Conservation (phyloP, 805 yeast species). For the Cyberlindnera misumaiensis region DNA sequence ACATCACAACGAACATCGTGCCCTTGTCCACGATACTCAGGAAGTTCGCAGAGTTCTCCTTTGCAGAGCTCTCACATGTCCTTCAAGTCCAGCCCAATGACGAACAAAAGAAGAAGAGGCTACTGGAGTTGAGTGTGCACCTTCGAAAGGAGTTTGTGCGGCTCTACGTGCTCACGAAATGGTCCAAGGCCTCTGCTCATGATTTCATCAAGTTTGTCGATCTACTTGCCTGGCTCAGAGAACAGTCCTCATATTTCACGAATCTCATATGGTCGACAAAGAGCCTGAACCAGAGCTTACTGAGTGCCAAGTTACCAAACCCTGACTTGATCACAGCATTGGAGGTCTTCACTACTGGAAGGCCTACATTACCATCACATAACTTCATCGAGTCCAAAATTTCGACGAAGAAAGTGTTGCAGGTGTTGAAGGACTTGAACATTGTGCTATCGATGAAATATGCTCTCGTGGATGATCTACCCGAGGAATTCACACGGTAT, state of each 20-base stretch:
- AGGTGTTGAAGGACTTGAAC: constrained; percentile 62
- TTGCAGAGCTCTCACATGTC: constrained; percentile 51
- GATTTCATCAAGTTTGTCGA: constrained; percentile 76
- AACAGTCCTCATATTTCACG: constrained; percentile 64
- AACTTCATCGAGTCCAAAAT: constrained; percentile 42
- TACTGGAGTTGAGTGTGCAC: constrained; percentile 61
- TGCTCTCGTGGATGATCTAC: constrained; percentile 58
- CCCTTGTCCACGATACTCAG: constrained; percentile 56
- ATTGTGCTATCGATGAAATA: constrained; percentile 66
- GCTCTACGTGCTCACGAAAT: constrained; percentile 78
- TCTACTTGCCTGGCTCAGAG: constrained; percentile 78
- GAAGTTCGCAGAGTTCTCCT: constrained; percentile 54
- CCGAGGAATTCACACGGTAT: constrained; percentile 57
- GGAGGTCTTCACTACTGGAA: constrained; percentile 73
- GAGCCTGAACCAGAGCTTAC: constrained; percentile 58
- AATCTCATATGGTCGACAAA: constrained; percentile 61
- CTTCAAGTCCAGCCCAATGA: constrained; percentile 60
- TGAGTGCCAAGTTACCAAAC: constrained; percentile 87
- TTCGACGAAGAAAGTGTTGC: constrained; percentile 52
- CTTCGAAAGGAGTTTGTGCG: constrained; percentile 81
- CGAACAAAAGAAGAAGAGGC: constrained; percentile 54
- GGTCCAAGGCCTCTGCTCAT: constrained; percentile 67
- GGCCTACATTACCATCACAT: constrained; percentile 68
- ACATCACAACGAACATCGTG: constrained; percentile 62
- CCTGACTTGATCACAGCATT: constrained; percentile 85